These are phyloP conservation scores for Cyberlindnera maclurae DNA, from an alignment of 805 yeast genomes.

Conservation along the genomic window DNA sequence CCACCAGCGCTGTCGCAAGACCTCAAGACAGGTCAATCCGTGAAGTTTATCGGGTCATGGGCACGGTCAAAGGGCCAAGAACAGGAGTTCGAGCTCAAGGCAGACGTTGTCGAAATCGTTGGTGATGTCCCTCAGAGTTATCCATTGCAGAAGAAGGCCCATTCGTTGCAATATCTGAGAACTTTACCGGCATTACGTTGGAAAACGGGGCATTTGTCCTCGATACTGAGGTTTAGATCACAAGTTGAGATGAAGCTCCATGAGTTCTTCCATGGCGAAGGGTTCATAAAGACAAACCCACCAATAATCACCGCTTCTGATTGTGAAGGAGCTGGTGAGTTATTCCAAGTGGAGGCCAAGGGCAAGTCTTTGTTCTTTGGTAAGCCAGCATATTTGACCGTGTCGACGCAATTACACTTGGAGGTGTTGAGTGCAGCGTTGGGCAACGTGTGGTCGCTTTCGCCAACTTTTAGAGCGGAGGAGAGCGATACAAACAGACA, in stretches of 20 bases:
- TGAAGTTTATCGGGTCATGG: conserved; percentile 38
- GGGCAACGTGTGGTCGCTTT: conserved; percentile 76
- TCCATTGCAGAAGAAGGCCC: conserved; percentile 80
- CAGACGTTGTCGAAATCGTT: conserved; percentile 35
- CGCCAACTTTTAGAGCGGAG: conserved; percentile 95
- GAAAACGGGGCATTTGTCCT: conserved; percentile 57
- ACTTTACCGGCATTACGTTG: conserved; percentile 72
- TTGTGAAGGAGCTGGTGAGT: conserved; percentile 97
- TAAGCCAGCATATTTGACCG: conserved; percentile 67
- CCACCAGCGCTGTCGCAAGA: conserved; percentile 27
- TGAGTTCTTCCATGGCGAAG: conserved; percentile 44
- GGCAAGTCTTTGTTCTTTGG: conserved; percentile 46
- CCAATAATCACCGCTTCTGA: conserved; percentile 86
- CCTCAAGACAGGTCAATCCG: conserved; percentile 41
- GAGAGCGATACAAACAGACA: conserved; percentile 87
- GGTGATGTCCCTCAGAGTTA: conserved; percentile 60
- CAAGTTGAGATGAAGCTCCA: conserved; percentile 46
- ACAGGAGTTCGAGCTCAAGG: conserved; percentile 46
- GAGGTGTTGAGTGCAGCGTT: conserved; percentile 74
- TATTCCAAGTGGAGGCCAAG: conserved; percentile 49
- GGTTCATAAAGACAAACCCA: conserved; percentile 70
- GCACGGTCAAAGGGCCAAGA: conserved; percentile 40
- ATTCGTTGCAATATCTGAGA: conserved; percentile 59
- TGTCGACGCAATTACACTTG: conserved; percentile 85
- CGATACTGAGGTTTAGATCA: conserved; percentile 70